Conservation (phyloP, 495 filamentous ascomycete species). For the Apodospora peruviana region DNA sequence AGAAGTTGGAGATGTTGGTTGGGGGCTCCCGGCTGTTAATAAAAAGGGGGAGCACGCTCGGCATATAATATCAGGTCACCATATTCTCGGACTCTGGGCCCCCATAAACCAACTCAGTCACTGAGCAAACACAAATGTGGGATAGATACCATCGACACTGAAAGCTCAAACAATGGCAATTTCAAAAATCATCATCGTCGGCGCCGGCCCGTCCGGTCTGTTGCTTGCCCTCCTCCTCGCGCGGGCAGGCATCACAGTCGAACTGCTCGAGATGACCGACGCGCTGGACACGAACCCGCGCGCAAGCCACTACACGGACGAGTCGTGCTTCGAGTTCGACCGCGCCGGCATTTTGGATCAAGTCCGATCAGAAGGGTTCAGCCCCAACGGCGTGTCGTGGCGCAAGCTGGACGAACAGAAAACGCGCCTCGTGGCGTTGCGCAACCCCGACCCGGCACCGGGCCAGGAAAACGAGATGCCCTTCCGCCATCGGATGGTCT, state of each 20-base stretch:
- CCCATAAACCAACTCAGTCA: not conserved
- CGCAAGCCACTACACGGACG: constrained; percentile 46
- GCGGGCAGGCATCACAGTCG: constrained; percentile 46
- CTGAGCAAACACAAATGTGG: not conserved
- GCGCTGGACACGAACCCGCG: constrained; percentile 51
- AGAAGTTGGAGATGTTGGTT: no score
- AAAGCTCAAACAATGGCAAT: constrained; percentile 6
- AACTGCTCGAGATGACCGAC: constrained; percentile 45
- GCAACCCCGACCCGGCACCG: constrained; percentile 2
- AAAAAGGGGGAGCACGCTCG: not conserved
- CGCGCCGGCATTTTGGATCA: constrained; percentile 48
- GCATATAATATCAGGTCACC: not conserved
- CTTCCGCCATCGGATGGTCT: constrained; percentile 40
- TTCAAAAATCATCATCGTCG: constrained; percentile 45
- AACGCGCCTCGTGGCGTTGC: constrained; percentile 19
- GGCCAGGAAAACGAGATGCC: constrained; percentile 13
- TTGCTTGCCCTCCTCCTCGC: constrained; percentile 51
- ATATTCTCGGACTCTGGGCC: not conserved
- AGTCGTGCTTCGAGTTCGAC: constrained; percentile 37
- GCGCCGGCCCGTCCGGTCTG: constrained; percentile 53
- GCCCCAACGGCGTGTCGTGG: constrained; percentile 42
- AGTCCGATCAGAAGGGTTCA: constrained; percentile 35
- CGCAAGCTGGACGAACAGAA: constrained; percentile 37
- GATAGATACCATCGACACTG: not conserved
- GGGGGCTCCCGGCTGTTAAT: not conserved